phyloP scores from a whole-genome alignment of 2,329 filamentous ascomycete genomes.

The Paraphaeosphaeria minitans region DNA sequence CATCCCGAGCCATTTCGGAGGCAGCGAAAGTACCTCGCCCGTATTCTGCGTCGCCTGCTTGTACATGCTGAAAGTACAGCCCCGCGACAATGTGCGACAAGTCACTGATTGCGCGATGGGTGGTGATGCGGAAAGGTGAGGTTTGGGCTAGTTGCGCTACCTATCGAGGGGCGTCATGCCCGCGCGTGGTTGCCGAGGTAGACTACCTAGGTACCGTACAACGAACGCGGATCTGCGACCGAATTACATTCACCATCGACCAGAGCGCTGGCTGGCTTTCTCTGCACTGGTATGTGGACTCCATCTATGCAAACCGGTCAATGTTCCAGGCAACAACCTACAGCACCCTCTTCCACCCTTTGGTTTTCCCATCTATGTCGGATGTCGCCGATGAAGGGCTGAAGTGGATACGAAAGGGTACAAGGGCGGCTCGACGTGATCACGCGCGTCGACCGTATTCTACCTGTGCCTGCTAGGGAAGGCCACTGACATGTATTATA shows the following conservation, averaged over 20 bases:
- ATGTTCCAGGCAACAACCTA: background rate
- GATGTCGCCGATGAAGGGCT: slow-evolving; percentile 12
- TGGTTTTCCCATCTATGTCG: background rate
- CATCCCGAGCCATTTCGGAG: slow-evolving; percentile 69
- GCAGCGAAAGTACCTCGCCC: slow-evolving; percentile 60
- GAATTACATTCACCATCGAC: background rate
- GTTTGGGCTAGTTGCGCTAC: slow-evolving; percentile 31
- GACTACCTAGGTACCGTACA: no score
- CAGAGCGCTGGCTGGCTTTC: background rate
- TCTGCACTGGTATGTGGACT: background rate
- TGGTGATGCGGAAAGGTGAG: slow-evolving; percentile 22
- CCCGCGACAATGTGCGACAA: slow-evolving; percentile 16
- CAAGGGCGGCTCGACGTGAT: slow-evolving; percentile 31
- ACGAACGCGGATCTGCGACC: background rate
- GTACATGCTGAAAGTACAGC: slow-evolving; percentile 39
- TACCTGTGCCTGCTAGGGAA: slow-evolving; percentile 1
- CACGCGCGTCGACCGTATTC: slow-evolving; percentile 25
- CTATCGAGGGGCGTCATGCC: slow-evolving; percentile 17
- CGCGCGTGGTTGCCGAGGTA: slow-evolving; percentile 36
- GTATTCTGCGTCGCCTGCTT: slow-evolving; percentile 48
- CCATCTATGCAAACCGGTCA: background rate
- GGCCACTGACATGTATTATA: background rate
- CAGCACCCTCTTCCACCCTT: background rate
- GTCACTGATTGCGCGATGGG: slow-evolving; percentile 17
- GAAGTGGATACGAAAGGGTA: slow-evolving; percentile 8